Evolutionary conservation across 2,329 filamentous ascomycete genomes (phyloP).

Genomic region (Verticillium nubilum): DNA sequence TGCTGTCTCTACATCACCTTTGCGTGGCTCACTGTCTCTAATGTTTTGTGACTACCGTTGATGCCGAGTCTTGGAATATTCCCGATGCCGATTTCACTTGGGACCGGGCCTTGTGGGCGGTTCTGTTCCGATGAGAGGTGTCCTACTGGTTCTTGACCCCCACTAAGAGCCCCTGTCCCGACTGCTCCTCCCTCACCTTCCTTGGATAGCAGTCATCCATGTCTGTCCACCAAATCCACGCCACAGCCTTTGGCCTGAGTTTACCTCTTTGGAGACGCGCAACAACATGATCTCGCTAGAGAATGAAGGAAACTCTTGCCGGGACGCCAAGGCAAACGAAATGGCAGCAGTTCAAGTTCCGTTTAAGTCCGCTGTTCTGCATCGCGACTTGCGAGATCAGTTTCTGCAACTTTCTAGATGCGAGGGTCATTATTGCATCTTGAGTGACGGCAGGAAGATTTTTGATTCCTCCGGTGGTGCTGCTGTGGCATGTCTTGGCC

Average conservation of each 20-base stretch:
- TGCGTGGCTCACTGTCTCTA: no score
- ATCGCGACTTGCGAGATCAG: background rate
- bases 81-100: background rate
- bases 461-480: constrained; percentile 71
- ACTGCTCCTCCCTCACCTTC: no score
- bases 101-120: no score
- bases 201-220: no score
- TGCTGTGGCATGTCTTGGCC: constrained; percentile 66
- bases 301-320: background rate
- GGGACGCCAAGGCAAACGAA: background rate
- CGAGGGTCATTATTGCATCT: background rate
- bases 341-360: background rate
- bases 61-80: background rate
- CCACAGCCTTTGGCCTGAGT: background rate
- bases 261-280: background rate
- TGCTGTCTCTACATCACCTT: no score
- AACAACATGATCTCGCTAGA: background rate
- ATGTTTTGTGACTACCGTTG: no score
- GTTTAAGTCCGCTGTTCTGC: background rate
- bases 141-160: no score
- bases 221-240: background rate
- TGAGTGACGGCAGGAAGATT: constrained; percentile 28
- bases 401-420: background rate
- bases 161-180: no score
- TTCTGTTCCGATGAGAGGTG: no score